Base-by-base conservation (phyloP, 1,139 yeast genomes). In the Yamadazyma sp. region DNA sequence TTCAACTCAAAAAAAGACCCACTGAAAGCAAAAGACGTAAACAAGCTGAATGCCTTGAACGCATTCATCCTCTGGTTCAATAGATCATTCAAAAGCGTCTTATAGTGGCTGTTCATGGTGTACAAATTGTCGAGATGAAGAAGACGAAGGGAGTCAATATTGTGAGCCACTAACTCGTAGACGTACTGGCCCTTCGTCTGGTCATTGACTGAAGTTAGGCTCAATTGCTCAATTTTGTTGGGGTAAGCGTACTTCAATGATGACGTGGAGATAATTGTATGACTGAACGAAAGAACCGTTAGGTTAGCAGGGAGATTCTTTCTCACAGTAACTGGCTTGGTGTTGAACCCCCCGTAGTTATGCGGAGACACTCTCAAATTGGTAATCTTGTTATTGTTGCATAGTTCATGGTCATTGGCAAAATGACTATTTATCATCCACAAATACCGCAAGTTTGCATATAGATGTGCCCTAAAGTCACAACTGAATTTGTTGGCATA, bases 191-290 rank as follows among this genome's bases (percentile, higher is more conserved):
- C 50, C 2, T 34, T 36, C 9, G 51, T 37, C 7, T 40, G 21
- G 37, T 57, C 61, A 26, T 44, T 48, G 3, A 57, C 42, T 18
- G 39, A 43, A 11, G 27, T 29, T 10, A 57, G 33, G 7, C 37
- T 21, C 8, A 57, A 27, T 2, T 36, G 22, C 22, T 33, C 22
- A 6, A 56, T 22, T 13, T 35, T 32, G 1, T 14, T 16, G 1
- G 60, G 61, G 8, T 45, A 35, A 3, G 33, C 33, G 30, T 42
- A 45, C 7, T 34, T 29, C 18, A 40, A 15, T 6, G 44, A 42
- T n/a, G 37, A 37, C 9, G 34, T 35, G 11, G 41, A 34, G 6
- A 56, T 39, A 2, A 43, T 42, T 13, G 53, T 47, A 34, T 54
- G 51, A 10, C 57, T 57, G 17, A 57, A 39, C 12, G 34, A 35